These are phyloP conservation scores for Microthlaspi erraticum DNA, from an alignment of 345 rosid genomes.

Conservation along the genomic window DNA sequence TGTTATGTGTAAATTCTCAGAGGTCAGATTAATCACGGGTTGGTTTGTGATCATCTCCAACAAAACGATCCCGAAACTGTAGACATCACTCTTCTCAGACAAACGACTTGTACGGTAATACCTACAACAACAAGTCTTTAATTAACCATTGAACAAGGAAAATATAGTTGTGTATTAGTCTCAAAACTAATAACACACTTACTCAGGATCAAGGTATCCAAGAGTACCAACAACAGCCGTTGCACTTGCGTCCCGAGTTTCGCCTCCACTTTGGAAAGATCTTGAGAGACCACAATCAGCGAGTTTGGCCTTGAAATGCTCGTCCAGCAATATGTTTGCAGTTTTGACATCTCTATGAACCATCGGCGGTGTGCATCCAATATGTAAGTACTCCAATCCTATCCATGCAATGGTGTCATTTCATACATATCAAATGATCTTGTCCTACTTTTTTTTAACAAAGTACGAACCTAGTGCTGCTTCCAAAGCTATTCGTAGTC, in stretches of 20 bases:
- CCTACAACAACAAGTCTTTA: conserved; percentile 18
- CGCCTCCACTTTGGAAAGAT: conserved; percentile 34
- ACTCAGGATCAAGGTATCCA: conserved; percentile 63
- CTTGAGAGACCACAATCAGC: conserved; percentile 56
- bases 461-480: conserved; percentile 46
- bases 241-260: conserved; percentile 21
- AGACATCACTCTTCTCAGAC: conserved; percentile 34
- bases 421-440: conserved; percentile 28
- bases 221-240: conserved; percentile 25
- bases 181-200: conserved; percentile 25
- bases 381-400: too few species aligned
- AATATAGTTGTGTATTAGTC: too few species aligned
- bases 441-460: too few species aligned
- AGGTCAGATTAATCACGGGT: conserved; percentile 21
- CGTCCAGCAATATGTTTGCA: conserved; percentile 51
- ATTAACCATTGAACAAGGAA: not conserved
- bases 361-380: too few species aligned
- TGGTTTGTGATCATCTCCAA: conserved; percentile 45
- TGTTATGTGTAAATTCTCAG: not conserved
- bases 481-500: conserved; percentile 52
- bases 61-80: conserved; percentile 35
- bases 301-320: conserved; percentile 49
- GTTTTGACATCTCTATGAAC: too few species aligned
- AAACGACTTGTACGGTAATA: conserved; percentile 13
- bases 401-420: conserved; percentile 5